Percentiles rank a stretch among this genome's conserved stretches.
phyloP scores from a whole-genome alignment of 768 basidiomycete genomes.

The Sutorius australiensis region DNA sequence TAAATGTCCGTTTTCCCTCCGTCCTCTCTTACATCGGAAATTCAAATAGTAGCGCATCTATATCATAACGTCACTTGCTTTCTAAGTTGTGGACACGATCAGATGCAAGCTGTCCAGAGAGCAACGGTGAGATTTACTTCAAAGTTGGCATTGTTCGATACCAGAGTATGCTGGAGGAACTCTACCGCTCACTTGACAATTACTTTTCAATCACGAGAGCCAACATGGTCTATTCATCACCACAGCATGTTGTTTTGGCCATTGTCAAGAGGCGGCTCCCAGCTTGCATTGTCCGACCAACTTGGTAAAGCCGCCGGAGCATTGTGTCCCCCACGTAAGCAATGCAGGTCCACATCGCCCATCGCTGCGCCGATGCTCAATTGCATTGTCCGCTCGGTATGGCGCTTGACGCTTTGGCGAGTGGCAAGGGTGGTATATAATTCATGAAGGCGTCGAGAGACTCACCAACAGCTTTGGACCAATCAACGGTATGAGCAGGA shows the following conservation, averaged over 20 bases:
- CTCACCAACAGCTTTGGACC: not conserved
- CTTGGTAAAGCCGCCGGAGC: not conserved
- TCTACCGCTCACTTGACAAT: not conserved
- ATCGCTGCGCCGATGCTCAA: slow-evolving; percentile 5
- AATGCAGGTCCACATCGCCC: slow-evolving; percentile 9
- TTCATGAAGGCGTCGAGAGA: not conserved
- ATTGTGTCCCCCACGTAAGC: slow-evolving; percentile 9
- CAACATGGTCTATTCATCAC: not conserved
- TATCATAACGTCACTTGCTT: not conserved
- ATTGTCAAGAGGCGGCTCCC: slow-evolving; percentile 1
- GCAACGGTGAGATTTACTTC: slow-evolving; percentile 9
- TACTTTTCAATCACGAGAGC: not conserved
- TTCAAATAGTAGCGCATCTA: not conserved
- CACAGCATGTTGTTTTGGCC: slow-evolving; percentile 4
- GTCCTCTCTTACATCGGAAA: not conserved
- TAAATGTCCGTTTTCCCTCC: not conserved
- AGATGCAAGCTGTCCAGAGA: not conserved
- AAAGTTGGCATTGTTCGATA: not conserved
- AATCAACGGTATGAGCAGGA: slow-evolving; percentile 26
- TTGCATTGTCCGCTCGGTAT: slow-evolving; percentile 20
- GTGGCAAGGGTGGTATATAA: slow-evolving; percentile 29
- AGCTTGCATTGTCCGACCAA: slow-evolving; percentile 1
- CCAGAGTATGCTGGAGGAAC: not conserved
- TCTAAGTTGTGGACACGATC: not conserved
- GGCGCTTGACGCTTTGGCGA: slow-evolving; percentile 24